Conservation (phyloP, 495 filamentous ascomycete genomes). For the Penicillium coprophilum region DNA sequence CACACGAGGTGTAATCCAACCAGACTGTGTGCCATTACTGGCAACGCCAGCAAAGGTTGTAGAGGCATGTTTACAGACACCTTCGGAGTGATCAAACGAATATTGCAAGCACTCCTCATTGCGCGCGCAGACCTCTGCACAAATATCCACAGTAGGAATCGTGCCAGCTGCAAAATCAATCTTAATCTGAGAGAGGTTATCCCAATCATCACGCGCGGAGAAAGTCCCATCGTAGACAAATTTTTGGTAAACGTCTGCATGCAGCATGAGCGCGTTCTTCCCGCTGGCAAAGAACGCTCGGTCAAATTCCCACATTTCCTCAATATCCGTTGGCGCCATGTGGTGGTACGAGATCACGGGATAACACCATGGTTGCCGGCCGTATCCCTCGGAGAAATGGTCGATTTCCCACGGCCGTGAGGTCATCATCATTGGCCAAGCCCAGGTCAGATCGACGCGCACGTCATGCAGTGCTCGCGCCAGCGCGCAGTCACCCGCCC, state of each 20-base stretch:
- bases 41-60: slow-evolving; percentile 27
- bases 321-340: slow-evolving; percentile 42
- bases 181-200: slow-evolving; percentile 29
- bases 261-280: slow-evolving; percentile 31
- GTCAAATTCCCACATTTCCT: slow-evolving; percentile 47
- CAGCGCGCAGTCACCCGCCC: slow-evolving; percentile 43
- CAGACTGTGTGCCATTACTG: slow-evolving; percentile 29
- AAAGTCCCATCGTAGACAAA: slow-evolving; percentile 25
- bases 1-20: slow-evolving; percentile 34
- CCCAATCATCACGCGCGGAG: slow-evolving; percentile 31
- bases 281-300: slow-evolving; percentile 44
- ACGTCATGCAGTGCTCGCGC: slow-evolving; percentile 41
- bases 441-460: slow-evolving; percentile 32
- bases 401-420: slow-evolving; percentile 39
- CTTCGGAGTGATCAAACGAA: slow-evolving; percentile 31
- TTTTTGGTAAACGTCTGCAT: slow-evolving; percentile 36
- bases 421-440: slow-evolving; percentile 43
- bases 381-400: slow-evolving; percentile 39
- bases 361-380: slow-evolving; percentile 50
- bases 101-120: slow-evolving; percentile 45
- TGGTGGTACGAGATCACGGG: slow-evolving; percentile 51
- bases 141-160: slow-evolving; percentile 30
- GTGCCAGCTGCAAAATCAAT: slow-evolving; percentile 24
- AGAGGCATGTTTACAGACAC: slow-evolving; percentile 36
- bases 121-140: slow-evolving; percentile 37